phyloP scores from a whole-genome alignment of 2,329 filamentous ascomycete genomes.

The Cladosporium austrohemisphaericum region DNA sequence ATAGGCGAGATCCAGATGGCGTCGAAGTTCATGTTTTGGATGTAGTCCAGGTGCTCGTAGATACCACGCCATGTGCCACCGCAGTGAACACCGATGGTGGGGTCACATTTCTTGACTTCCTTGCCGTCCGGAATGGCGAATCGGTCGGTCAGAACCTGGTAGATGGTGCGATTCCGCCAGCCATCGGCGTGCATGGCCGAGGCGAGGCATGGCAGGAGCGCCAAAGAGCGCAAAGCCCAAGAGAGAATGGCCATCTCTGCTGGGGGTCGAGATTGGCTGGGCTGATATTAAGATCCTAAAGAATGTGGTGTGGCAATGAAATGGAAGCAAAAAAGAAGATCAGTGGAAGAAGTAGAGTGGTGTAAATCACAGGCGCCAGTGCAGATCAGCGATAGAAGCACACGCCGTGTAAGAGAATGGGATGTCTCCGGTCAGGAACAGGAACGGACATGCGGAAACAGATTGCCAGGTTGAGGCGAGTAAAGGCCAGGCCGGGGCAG shows the following conservation, averaged over 20 bases:
- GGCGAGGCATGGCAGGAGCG: constrained; percentile 4
- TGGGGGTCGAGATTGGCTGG: too few species aligned
- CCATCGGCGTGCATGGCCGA: constrained; percentile 21
- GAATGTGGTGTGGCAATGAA: too few species aligned
- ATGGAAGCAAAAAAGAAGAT: too few species aligned
- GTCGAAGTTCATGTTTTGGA: constrained; percentile 43
- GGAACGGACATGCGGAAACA: too few species aligned
- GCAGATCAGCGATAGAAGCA: too few species aligned
- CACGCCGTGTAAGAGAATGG: too few species aligned
- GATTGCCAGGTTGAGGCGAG: too few species aligned
- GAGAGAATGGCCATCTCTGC: constrained; percentile 6
- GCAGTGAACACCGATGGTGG: constrained; percentile 32
- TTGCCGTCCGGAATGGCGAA: constrained; percentile 49
- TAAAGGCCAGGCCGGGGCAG: too few species aligned
- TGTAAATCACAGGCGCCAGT: too few species aligned
- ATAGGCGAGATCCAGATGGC: constrained; percentile 36
- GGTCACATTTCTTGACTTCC: constrained; percentile 43
- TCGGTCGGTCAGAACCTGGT: constrained; percentile 57
- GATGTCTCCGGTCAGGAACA: too few species aligned
- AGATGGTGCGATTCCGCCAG: constrained; percentile 56
- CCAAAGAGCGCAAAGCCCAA: constrained; percentile 3
- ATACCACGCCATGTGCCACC: constrained; percentile 37
- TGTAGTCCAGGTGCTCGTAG: constrained; percentile 37
- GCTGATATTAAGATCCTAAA: too few species aligned
- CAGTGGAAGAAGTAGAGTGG: too few species aligned